Evolutionary conservation across 345 rosid species (phyloP).

Genomic region (Rubroshorea leprosula): DNA sequence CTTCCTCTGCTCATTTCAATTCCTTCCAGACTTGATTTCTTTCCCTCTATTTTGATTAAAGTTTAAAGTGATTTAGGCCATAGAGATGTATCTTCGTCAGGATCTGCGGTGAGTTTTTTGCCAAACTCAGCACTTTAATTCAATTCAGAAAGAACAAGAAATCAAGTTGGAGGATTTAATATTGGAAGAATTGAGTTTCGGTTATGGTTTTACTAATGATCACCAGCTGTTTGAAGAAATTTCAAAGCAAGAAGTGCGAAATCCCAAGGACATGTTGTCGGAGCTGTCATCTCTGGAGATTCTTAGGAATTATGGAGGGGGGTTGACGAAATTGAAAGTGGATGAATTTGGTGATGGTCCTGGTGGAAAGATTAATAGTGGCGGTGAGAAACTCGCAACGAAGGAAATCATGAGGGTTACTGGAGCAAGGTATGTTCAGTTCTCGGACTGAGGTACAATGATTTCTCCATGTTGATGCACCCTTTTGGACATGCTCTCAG

Average conservation of each 20-base stretch:
- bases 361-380: not conserved
- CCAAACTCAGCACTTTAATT: too few species aligned
- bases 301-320: slow-evolving; percentile 32
- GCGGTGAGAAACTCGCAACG: slow-evolving; percentile 34
- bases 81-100: too few species aligned
- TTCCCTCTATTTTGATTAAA: too few species aligned
- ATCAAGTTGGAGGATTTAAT: slow-evolving; percentile 13
- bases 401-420: slow-evolving; percentile 47
- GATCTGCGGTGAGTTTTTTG: too few species aligned
- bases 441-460: slow-evolving; percentile 32
- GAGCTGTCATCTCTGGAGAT: slow-evolving; percentile 32
- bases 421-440: slow-evolving; percentile 39
- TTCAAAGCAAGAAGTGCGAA: slow-evolving; percentile 12
- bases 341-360: not conserved
- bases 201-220: slow-evolving; percentile 14
- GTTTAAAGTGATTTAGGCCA: too few species aligned
- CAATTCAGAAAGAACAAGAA: slow-evolving; percentile 10
- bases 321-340: slow-evolving; percentile 25
- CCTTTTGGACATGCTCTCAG: slow-evolving; percentile 41
- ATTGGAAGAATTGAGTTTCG: slow-evolving; percentile 12
- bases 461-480: slow-evolving; percentile 43
- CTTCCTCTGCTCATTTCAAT: too few species aligned
- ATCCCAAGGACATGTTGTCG: slow-evolving; percentile 6
- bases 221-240: slow-evolving; percentile 12
- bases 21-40: too few species aligned